phyloP scores from a whole-genome alignment of 805 yeast genomes.

The Monosporozyma siamensis region DNA sequence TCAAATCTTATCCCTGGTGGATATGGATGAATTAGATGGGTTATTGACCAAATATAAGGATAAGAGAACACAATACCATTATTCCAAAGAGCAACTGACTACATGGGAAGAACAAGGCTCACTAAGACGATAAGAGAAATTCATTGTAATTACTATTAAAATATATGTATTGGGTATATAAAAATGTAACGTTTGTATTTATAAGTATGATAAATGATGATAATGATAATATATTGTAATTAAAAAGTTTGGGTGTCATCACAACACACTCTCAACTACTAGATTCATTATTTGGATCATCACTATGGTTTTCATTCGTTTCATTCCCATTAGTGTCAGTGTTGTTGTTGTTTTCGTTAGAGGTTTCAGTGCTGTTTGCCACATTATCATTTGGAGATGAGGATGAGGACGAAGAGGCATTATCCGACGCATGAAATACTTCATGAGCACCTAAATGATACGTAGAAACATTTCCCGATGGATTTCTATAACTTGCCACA shows the following conservation, averaged over 20 bases:
- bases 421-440: background rate
- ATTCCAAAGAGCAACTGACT: conserved; percentile 38
- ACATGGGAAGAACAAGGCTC: conserved; percentile 32
- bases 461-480: conserved; percentile 23
- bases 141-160: conserved; percentile 6
- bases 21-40: conserved; percentile 26
- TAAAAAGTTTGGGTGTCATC: no score
- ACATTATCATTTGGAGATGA: no score
- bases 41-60: conserved; percentile 37
- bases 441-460: conserved; percentile 6
- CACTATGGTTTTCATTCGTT: background rate
- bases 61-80: conserved; percentile 36
- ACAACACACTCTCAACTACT: no score
- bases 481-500: conserved; percentile 28
- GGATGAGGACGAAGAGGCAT: no score
- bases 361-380: background rate
- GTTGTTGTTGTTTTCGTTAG: background rate
- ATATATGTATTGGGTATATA: background rate
- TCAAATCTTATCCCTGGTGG: conserved; percentile 6
- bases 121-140: background rate
- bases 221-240: background rate
- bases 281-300: background rate
- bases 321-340: background rate
- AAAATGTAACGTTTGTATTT: conserved; percentile 1
- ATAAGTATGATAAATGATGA: background rate